A percentile compares a stretch with the other conserved stretches of the same genome.
These are phyloP conservation scores for Ashbya aceris DNA, from an alignment of 1,139 yeast genomes.

Conservation along the genomic window DNA sequence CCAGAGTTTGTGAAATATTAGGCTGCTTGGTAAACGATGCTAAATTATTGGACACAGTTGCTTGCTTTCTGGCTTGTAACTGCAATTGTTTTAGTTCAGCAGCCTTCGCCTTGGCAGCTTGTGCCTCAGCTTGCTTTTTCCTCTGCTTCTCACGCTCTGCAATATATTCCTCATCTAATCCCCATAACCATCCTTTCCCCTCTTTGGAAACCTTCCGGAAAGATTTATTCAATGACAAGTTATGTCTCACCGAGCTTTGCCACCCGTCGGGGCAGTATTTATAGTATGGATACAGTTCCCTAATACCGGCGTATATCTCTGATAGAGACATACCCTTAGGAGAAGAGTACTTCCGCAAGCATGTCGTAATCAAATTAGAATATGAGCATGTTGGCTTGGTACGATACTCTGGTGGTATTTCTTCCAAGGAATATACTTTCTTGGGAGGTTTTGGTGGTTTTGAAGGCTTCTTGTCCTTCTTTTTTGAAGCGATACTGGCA, in stretches of 20 bases:
- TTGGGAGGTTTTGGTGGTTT: constrained; percentile 50
- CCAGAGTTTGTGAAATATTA: constrained; percentile 29
- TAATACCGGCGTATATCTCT: constrained; percentile 79
- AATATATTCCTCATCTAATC: constrained; percentile 73
- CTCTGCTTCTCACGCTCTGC: constrained; percentile 72
- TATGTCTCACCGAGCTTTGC: constrained; percentile 91
- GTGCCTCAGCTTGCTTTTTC: constrained; percentile 57
- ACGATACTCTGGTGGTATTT: constrained; percentile 79
- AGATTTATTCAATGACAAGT: constrained; percentile 73
- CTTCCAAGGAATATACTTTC: constrained; percentile 56
- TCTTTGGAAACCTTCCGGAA: constrained; percentile 70
- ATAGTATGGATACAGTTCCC: constrained; percentile 82
- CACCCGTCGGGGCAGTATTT: constrained; percentile 94
- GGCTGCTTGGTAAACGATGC: constrained; percentile 21
- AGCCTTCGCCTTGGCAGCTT: constrained; percentile 49
- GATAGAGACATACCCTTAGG: constrained; percentile 71
- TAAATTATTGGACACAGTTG: constrained; percentile 12
- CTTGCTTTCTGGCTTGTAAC: constrained; percentile 29
- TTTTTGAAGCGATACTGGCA: constrained; percentile 4
- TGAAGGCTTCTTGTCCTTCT: constrained; percentile 35
- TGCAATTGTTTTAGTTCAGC: constrained; percentile 48
- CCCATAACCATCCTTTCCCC: constrained; percentile 91
- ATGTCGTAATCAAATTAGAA: constrained; percentile 70
- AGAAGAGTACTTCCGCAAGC: constrained; percentile 56
- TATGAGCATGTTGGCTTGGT: constrained; percentile 75